A percentile compares a stretch with the other conserved stretches of the same genome.
phyloP scores from a whole-genome alignment of 2,329 filamentous ascomycete species.

The Hypomyces rosellus region DNA sequence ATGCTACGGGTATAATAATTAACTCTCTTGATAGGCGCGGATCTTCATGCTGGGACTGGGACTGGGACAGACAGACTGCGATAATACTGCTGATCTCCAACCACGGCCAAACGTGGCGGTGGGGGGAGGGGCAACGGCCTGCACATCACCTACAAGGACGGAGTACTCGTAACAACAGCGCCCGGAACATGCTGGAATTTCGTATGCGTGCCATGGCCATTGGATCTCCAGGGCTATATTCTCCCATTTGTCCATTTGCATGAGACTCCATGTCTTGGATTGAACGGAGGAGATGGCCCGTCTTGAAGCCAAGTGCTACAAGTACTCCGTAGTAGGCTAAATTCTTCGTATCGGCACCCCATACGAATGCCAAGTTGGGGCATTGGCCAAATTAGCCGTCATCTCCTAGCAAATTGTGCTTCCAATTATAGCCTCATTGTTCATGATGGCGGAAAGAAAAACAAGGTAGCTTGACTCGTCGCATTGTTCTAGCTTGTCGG shows the following conservation, averaged over 20 bases:
- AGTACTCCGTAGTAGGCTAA: too few relatives aligned
- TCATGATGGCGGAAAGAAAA: not conserved
- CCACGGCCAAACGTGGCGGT: slow-evolving; percentile 3
- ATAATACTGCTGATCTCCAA: slow-evolving; percentile 7
- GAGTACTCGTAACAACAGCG: not conserved
- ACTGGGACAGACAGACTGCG: not conserved
- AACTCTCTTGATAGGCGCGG: slow-evolving; percentile 9
- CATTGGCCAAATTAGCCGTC: not conserved
- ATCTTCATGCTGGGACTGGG: slow-evolving; percentile 4
- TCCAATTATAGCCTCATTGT: not conserved
- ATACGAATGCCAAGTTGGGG: not conserved
- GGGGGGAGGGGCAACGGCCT: slow-evolving; percentile 6
- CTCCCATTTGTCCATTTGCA: not conserved
- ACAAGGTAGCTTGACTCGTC: too few relatives aligned
- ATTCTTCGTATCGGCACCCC: not conserved
- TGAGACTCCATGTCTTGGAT: not conserved
- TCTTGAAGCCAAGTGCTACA: not conserved
- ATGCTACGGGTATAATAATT: slow-evolving; percentile 4
- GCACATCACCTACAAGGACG: not conserved
- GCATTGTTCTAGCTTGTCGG: too few relatives aligned
- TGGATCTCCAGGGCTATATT: too few relatives aligned
- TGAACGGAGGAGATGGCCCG: not conserved
- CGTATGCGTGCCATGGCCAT: not conserved
- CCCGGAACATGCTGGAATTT: too few relatives aligned
- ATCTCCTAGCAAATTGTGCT: not conserved